A percentile compares a stretch with the other conserved stretches of the same genome.
Conservation (phyloP, 2,329 filamentous ascomycete species). For the Septoria linicola region DNA sequence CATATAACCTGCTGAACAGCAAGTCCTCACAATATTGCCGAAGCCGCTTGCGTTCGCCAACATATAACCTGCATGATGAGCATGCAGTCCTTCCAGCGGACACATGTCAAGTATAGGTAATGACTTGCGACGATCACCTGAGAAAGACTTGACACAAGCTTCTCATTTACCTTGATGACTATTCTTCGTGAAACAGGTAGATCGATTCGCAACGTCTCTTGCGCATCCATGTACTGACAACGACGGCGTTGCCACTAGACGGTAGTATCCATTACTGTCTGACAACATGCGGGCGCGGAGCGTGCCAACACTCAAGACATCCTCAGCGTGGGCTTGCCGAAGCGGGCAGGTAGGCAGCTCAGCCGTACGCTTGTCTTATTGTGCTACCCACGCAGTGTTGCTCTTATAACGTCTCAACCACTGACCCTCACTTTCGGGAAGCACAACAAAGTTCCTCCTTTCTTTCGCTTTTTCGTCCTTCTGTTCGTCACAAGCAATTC, state of each 20-base stretch:
- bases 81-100: background rate
- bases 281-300: background rate
- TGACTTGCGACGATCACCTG: slow-evolving; percentile 1
- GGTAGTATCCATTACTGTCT: slow-evolving; percentile 12
- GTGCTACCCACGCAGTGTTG: background rate
- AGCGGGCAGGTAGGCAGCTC: slow-evolving; percentile 1
- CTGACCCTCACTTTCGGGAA: background rate
- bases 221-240: background rate
- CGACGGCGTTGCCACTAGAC: slow-evolving; percentile 4
- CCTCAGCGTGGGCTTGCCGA: background rate
- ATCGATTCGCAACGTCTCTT: background rate
- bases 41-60: slow-evolving; percentile 12
- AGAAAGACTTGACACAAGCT: slow-evolving; percentile 1
- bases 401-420: slow-evolving; percentile 3
- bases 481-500: background rate
- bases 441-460: background rate
- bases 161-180: slow-evolving; percentile 11
- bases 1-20: background rate
- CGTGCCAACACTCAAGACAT: background rate
- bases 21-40: background rate
- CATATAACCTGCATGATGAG: background rate
- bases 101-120: background rate
- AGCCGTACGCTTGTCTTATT: background rate
- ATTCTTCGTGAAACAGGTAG: background rate
- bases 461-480: background rate